Percentiles rank a stretch among this genome's conserved stretches.
Evolutionary conservation across 306 rosid species (phyloP).

Genomic region (Prunus mira): DNA sequence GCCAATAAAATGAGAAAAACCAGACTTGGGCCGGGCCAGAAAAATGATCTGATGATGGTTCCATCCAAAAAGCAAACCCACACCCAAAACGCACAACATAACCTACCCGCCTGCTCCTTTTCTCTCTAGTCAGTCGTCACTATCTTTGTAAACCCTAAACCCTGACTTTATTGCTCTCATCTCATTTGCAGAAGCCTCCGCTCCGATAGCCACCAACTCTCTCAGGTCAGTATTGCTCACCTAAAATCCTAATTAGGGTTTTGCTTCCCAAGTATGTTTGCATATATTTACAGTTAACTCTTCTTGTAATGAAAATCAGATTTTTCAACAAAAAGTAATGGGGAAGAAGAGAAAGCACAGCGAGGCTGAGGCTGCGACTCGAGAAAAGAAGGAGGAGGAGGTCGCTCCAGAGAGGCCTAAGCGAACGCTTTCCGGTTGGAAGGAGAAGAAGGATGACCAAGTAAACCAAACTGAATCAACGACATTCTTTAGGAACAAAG

Average conservation of each 20-base stretch:
- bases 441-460: conserved; percentile 38
- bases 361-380: conserved; percentile 35
- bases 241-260: neutral
- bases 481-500: conserved; percentile 66
- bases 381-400: conserved; percentile 56
- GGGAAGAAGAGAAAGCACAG: conserved; percentile 87
- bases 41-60: neutral
- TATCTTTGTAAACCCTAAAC: conserved; percentile 15
- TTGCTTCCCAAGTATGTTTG: neutral
- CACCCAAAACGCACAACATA: neutral
- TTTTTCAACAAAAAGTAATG: conserved; percentile 27
- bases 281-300: neutral
- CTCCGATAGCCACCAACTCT: neutral
- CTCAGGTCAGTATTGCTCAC: neutral
- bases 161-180: neutral
- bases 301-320: neutral
- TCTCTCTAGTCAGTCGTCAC: too few species aligned
- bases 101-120: too few species aligned
- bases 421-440: conserved; percentile 85
- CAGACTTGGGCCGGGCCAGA: conserved; percentile 1
- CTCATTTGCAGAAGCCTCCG: neutral
- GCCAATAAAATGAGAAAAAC: neutral
- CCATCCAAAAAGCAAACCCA: neutral
- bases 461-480: conserved; percentile 23
- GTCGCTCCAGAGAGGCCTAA: conserved; percentile 70